phyloP scores from a whole-genome alignment of 805 yeast species.

The Millerozyma acaciae region DNA sequence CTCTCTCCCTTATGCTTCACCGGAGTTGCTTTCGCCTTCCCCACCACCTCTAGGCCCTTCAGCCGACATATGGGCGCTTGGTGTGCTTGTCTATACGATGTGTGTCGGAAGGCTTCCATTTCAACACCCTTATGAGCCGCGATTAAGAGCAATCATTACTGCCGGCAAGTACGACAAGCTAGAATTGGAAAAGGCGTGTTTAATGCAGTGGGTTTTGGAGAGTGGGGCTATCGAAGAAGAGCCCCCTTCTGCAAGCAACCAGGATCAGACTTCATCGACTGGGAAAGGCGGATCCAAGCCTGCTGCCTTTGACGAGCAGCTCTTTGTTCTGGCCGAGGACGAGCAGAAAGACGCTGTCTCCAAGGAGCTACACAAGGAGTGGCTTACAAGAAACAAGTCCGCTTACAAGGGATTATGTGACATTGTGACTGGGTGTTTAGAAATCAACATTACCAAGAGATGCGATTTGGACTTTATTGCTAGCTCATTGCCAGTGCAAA shows the following conservation, averaged over 20 bases:
- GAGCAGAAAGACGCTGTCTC: conserved; percentile 14
- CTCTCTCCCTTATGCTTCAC: conserved; percentile 89
- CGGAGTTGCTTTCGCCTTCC: conserved; percentile 66
- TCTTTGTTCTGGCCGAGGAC: conserved; percentile 16
- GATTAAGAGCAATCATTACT: conserved; percentile 67
- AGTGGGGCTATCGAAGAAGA: background rate
- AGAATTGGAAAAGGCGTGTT: conserved; percentile 41
- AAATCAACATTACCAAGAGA: conserved; percentile 47
- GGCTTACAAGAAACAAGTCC: conserved; percentile 15
- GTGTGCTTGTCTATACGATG: conserved; percentile 73
- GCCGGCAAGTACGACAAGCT: conserved; percentile 58
- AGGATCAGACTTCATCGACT: background rate
- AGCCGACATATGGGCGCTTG: conserved; percentile 90
- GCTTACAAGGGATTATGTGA: conserved; percentile 27
- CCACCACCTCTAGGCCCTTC: conserved; percentile 61
- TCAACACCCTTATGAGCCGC: conserved; percentile 78
- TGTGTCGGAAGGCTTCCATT: conserved; percentile 75
- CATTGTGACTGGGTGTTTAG: conserved; percentile 52
- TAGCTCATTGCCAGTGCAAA: background rate
- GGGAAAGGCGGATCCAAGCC: background rate
- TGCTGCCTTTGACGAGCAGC: conserved; percentile 10
- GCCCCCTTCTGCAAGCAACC: background rate
- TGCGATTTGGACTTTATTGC: conserved; percentile 43
- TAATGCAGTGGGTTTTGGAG: conserved; percentile 23
- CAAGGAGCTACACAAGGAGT: conserved; percentile 12